Evolutionary conservation across 208 protist genomes (phyloP).

Genomic region (Leishmania turanica): DNA sequence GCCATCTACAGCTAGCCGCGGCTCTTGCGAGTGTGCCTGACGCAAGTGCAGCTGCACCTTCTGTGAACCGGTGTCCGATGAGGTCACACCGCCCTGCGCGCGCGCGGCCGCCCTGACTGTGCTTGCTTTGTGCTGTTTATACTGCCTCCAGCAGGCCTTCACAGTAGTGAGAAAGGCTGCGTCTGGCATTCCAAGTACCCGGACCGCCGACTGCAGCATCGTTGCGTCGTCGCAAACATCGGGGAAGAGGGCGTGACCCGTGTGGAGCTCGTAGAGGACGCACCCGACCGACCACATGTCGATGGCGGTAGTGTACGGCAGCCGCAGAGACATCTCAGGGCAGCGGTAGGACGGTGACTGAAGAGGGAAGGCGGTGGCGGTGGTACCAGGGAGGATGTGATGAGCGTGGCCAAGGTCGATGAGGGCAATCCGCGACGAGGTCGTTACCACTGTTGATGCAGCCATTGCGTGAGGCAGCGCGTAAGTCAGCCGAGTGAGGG

Average conservation of each 20-base stretch:
- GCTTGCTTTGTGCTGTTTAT: conserved; percentile 29
- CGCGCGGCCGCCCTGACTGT: background rate
- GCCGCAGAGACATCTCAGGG: conserved; percentile 91
- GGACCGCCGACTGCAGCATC: conserved; percentile 38
- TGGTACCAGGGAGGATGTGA: conserved; percentile 51
- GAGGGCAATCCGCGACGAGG: conserved; percentile 80
- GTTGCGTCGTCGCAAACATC: conserved; percentile 39
- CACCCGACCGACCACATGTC: conserved; percentile 79
- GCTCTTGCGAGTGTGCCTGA: background rate
- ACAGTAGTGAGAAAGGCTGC: conserved; percentile 43
- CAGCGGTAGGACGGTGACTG: conserved; percentile 97
- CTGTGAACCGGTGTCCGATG: background rate
- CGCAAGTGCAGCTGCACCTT: background rate
- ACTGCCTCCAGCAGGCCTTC: conserved; percentile 44
- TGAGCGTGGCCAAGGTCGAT: conserved; percentile 97
- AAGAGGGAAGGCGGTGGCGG: conserved; percentile 94
- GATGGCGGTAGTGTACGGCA: conserved; percentile 63
- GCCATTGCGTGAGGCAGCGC: conserved; percentile 4
- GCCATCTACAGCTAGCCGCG: background rate
- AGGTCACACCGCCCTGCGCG: background rate
- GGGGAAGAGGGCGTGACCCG: conserved; percentile 51
- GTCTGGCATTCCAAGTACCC: conserved; percentile 52
- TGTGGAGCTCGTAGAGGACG: conserved; percentile 56
- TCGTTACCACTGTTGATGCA: background rate
- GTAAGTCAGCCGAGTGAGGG: conserved; percentile 2